Base-by-base conservation (phyloP, 2,329 filamentous ascomycete genomes). In the Orbilia ellipsospora region DNA sequence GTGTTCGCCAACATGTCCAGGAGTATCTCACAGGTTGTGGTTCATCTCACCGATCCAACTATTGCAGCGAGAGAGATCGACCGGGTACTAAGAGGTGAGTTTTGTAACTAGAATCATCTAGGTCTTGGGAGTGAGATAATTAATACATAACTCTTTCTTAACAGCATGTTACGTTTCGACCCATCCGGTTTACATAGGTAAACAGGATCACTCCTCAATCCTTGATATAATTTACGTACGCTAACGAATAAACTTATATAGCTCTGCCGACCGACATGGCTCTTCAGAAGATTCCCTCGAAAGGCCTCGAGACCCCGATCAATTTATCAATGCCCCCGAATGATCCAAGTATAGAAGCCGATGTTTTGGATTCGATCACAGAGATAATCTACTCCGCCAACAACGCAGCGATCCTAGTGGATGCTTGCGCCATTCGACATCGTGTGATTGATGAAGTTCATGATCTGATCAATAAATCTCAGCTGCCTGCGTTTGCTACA, bases 391-490 rank as follows among this genome's bases (percentile, higher is more conserved):
- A 90, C 62, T 87, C 85, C 0, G 92, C 93, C 8, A 89, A 91
- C 82, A 88, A 88, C 68, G 93, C 93, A 2, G 84, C 95, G 44
- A 88, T 97, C 45, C 85, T 97, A 4, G 89, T 96, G 4, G 93
- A 97, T 81, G 92, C 91, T 36, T 95, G 92, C 80, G 90, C 92
- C 10, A 89, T 93, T 77, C 89, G 92, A 40, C 91, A 95, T 80
- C 86, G 90, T 50, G 90, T 91, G 15, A 82, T 94, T 0, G 82
- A 88, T 0, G 92, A 95, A 82, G 89, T 93, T 16, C 88, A 92
- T 78, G 87, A 88, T 6, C 84, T 97, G 15, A 84, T 96, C 61
- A 85, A 90, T 74, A 92, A 90, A 82, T 92, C 92, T 0, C 85
- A 88, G 2, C 84, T 96, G 6, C 93, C 93, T 3, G 90, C 92